These are phyloP conservation scores for Erodium trifolium DNA, from an alignment of 441 rosid species.

Conservation along the genomic window DNA sequence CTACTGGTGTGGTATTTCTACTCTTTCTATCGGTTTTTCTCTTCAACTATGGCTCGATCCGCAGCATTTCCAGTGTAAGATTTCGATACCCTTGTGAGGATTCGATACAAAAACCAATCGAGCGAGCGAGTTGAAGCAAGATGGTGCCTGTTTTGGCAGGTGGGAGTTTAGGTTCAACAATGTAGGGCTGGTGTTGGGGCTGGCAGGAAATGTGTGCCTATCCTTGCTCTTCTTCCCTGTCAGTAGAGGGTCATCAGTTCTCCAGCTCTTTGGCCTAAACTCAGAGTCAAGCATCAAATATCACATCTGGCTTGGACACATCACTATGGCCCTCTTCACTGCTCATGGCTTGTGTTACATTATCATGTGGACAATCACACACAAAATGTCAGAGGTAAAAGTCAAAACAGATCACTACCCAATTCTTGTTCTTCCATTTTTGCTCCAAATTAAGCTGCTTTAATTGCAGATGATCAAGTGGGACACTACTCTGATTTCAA, in stretches of 20 bases:
- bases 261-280: constrained; percentile 47
- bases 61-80: constrained; percentile 5
- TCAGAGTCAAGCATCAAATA: constrained; percentile 62
- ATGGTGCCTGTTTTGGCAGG: constrained; percentile 21
- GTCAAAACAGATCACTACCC: neutral
- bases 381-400: constrained; percentile 32
- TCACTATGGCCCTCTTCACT: constrained; percentile 43
- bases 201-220: constrained; percentile 46
- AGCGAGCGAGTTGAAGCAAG: neutral
- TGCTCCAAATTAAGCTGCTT: neutral
- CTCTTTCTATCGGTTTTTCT: constrained; percentile 17
- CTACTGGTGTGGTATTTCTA: constrained; percentile 50
- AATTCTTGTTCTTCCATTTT: neutral
- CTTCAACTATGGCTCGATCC: neutral
- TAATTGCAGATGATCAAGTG: constrained; percentile 40
- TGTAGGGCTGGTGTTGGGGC: constrained; percentile 28
- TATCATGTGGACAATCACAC: constrained; percentile 28
- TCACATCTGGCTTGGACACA: constrained; percentile 60
- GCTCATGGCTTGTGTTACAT: constrained; percentile 44
- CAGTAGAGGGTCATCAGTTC: constrained; percentile 48
- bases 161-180: constrained; percentile 38
- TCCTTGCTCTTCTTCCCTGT: constrained; percentile 56
- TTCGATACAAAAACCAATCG: neutral
- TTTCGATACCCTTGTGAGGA: neutral
- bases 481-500: constrained; percentile 31